phyloP scores from a whole-genome alignment of 2,329 filamentous ascomycete species.

The Talaromyces albobiverticillius region DNA sequence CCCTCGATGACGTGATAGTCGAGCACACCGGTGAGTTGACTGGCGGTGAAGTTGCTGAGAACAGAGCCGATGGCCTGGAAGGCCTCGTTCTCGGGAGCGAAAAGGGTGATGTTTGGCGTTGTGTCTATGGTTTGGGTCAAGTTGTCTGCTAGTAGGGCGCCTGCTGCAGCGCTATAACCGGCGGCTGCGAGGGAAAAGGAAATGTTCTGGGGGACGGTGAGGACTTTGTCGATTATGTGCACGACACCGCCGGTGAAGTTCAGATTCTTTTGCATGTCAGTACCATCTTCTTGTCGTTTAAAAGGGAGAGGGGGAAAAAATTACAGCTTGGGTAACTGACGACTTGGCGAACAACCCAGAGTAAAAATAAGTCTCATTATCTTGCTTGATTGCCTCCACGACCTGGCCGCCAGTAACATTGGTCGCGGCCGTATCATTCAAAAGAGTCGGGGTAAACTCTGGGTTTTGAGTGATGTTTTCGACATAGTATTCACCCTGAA shows the following conservation, averaged over 20 bases:
- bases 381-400: conserved; percentile 8
- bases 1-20: conserved; percentile 9
- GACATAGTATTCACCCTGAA: conserved; percentile 8
- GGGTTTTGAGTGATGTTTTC: conserved; percentile 1
- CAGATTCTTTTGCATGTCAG: conserved; percentile 5
- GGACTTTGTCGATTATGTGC: conserved; percentile 12
- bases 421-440: conserved; percentile 8
- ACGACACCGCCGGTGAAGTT: conserved; percentile 12
- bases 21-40: conserved; percentile 3
- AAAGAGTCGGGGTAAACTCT: neutral
- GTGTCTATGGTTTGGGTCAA: neutral
- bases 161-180: conserved; percentile 1
- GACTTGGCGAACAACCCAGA: conserved; percentile 8
- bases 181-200: conserved; percentile 3
- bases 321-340: conserved; percentile 3
- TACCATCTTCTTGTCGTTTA: too few species aligned
- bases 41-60: conserved; percentile 6
- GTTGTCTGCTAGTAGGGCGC: conserved; percentile 3
- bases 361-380: conserved; percentile 7
- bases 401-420: conserved; percentile 10
- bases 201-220: conserved; percentile 6
- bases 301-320: neutral
- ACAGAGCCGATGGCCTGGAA: conserved; percentile 11
- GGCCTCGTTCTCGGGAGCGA: conserved; percentile 6
- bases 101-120: conserved; percentile 1